Percentiles rank a stretch among this genome's conserved stretches.
phyloP scores from a whole-genome alignment of 1,139 yeast species.

The Geotrichum histeridarum region DNA sequence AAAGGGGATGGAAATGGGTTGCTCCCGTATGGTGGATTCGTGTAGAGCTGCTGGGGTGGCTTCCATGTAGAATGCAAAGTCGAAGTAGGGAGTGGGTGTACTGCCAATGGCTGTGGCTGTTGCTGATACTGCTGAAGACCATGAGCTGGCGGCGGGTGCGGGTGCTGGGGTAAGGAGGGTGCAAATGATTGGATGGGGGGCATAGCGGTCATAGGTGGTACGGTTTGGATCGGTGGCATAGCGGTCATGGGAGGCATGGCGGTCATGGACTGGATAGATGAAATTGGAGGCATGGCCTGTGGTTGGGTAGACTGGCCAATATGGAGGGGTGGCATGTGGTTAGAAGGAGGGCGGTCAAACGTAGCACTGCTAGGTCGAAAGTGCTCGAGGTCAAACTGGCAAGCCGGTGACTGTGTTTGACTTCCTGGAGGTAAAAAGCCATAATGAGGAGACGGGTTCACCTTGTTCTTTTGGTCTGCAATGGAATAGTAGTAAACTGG shows the following conservation, averaged over 20 bases:
- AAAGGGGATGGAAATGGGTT: neutral
- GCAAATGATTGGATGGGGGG: neutral
- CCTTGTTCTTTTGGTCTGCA: constrained; percentile 12
- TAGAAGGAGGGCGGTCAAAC: neutral
- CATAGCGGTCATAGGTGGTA: neutral
- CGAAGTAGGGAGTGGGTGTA: neutral
- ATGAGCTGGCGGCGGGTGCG: neutral
- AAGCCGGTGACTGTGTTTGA: constrained; percentile 6
- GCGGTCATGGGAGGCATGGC: neutral
- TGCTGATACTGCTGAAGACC: neutral
- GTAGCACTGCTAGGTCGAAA: constrained; percentile 5
- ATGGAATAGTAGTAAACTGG: constrained; percentile 11
- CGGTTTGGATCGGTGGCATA: neutral
- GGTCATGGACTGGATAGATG: neutral
- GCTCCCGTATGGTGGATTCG: neutral
- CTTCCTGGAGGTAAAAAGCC: constrained; percentile 9
- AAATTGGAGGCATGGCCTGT: neutral
- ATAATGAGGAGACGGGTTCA: constrained; percentile 11
- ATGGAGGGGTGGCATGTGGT: neutral
- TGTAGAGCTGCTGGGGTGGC: constrained; percentile 1
- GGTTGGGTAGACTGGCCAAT: constrained; percentile 2
- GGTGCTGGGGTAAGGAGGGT: neutral
- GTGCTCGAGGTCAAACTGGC: constrained; percentile 7
- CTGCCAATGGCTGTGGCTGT: neutral
- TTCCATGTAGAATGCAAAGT: constrained; percentile 8